Evolutionary conservation across 176 grass and related monocot genomes (phyloP).

Genomic region (Pharus latifolius): DNA sequence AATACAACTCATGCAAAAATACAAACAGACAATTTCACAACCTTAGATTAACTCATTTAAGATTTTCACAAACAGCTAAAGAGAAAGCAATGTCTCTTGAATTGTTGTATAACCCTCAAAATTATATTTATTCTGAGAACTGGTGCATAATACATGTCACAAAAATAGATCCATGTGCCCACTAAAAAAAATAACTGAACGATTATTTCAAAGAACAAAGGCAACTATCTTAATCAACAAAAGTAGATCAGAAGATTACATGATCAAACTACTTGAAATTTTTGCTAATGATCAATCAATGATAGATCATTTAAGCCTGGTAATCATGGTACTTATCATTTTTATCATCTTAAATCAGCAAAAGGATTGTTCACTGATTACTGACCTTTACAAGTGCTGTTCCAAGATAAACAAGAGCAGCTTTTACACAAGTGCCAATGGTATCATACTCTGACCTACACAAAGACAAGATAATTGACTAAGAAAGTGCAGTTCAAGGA

Average conservation of each 20-base stretch:
- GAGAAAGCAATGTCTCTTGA: neutral
- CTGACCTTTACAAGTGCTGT: constrained; percentile 92
- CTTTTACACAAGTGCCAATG: constrained; percentile 85
- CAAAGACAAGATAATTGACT: constrained; percentile 7
- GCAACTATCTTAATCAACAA: neutral
- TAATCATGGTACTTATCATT: neutral
- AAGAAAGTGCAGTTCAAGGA: neutral
- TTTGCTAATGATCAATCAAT: neutral
- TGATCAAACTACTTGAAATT: neutral
- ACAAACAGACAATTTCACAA: neutral
- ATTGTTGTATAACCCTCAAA: neutral
- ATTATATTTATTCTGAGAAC: neutral
- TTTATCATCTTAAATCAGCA: neutral
- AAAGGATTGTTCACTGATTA: neutral
- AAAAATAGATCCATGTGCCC: neutral
- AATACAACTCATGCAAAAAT: neutral
- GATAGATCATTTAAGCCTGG: neutral
- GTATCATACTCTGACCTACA: constrained; percentile 98
- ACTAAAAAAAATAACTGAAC: neutral
- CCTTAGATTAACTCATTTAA: neutral
- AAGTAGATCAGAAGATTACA: neutral
- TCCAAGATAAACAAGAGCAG: constrained; percentile 78
- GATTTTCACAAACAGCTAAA: neutral
- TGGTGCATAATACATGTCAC: neutral
- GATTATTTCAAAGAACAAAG: neutral